Percentiles rank a stretch among this genome's conserved stretches.
These are phyloP conservation scores for Bacterosira constricta DNA, from an alignment of 108 stramenopile species.

Conservation along the genomic window DNA sequence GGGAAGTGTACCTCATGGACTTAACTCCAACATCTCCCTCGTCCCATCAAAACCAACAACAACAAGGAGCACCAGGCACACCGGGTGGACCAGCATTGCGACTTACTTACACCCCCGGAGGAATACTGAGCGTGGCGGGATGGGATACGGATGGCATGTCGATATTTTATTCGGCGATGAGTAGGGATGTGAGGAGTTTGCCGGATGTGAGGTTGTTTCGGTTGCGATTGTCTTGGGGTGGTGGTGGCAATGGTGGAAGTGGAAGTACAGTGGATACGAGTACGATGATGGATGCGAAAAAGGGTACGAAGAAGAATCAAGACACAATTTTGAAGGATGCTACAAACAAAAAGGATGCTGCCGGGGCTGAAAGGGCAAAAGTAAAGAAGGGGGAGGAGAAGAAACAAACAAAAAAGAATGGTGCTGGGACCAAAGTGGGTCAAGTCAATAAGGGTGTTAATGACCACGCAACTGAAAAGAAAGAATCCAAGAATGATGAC, in stretches of 20 bases:
- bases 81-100: slow-evolving; percentile 44
- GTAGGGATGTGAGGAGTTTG: slow-evolving; percentile 51
- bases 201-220: slow-evolving; percentile 65
- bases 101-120: slow-evolving; percentile 49
- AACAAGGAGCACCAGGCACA: not conserved
- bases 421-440: not conserved
- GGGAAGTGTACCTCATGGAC: slow-evolving; percentile 73
- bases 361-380: too few relatives aligned
- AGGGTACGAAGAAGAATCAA: not conserved
- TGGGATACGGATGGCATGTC: slow-evolving; percentile 52
- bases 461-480: not conserved
- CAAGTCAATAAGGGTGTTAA: slow-evolving; percentile 2
- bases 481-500: slow-evolving; percentile 7
- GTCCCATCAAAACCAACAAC: not conserved
- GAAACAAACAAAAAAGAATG: too few relatives aligned
- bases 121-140: slow-evolving; percentile 44
- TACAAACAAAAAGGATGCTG: not conserved
- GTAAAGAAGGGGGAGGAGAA: too few relatives aligned
- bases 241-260: not conserved
- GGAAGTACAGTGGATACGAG: not conserved
- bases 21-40: slow-evolving; percentile 13
- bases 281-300: not conserved
- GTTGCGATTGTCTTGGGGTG: slow-evolving; percentile 34
- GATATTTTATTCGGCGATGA: slow-evolving; percentile 52
- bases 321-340: not conserved